Evolutionary conservation across 1,284 basidiomycete species (phyloP).

Genomic region (Papiliotrema laurentii): DNA sequence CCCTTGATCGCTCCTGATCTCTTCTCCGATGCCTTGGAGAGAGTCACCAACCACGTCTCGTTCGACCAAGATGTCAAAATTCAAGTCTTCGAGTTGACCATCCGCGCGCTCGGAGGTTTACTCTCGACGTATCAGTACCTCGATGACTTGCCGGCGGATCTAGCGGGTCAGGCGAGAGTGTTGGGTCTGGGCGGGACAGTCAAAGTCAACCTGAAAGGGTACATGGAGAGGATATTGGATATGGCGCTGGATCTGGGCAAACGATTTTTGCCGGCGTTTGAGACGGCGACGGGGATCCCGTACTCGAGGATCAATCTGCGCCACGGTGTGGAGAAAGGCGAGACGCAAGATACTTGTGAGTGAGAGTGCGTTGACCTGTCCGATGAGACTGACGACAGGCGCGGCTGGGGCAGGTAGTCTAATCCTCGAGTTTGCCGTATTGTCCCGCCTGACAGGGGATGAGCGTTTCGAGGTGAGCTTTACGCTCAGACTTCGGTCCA

Average conservation of each 20-base stretch:
- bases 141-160: conserved; percentile 49
- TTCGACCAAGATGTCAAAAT: conserved; percentile 51
- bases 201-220: conserved; percentile 70
- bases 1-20: conserved; percentile 35
- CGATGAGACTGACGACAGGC: conserved; percentile 77
- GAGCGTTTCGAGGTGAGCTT: conserved; percentile 71
- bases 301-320: conserved; percentile 66
- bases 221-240: conserved; percentile 61
- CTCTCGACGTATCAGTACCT: conserved; percentile 75
- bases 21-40: conserved; percentile 33
- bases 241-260: conserved; percentile 80
- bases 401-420: conserved; percentile 87
- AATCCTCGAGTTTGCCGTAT: conserved; percentile 83
- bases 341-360: conserved; percentile 44
- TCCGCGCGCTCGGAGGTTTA: conserved; percentile 80
- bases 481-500: background rate
- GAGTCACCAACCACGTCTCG: conserved; percentile 22
- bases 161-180: conserved; percentile 11
- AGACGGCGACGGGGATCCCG: conserved; percentile 80
- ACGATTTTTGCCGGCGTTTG: conserved; percentile 79
- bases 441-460: conserved; percentile 83
- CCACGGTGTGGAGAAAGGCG: conserved; percentile 32
- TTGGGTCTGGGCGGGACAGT: conserved; percentile 49
- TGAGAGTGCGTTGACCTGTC: conserved; percentile 45
- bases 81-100: conserved; percentile 68